Conservation (phyloP, 176 grass and related monocot genomes). For the Carex scoparia region DNA sequence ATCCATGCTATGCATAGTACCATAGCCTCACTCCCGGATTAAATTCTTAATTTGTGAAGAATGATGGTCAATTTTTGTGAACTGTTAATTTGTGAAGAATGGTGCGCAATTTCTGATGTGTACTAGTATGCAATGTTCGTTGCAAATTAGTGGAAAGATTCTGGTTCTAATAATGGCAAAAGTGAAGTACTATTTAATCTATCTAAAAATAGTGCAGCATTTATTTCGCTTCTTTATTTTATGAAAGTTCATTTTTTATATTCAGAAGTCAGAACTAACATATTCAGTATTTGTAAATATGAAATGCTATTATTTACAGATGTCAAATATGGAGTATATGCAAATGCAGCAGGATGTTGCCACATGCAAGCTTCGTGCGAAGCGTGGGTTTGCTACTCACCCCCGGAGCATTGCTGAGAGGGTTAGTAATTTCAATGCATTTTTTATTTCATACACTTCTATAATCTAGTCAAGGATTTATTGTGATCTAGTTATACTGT, state of each 20-base stretch:
- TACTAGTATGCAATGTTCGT: background rate
- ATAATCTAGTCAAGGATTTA: background rate
- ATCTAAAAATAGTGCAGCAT: background rate
- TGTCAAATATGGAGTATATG: conserved; percentile 62
- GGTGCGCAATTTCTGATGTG: background rate
- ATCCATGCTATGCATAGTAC: no score
- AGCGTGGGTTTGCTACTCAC: conserved; percentile 89
- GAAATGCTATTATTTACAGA: conserved; percentile 24
- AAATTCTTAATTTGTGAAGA: background rate
- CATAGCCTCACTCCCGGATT: background rate
- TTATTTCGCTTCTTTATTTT: background rate
- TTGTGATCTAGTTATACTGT: background rate
- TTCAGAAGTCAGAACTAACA: background rate
- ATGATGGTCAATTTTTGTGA: background rate
- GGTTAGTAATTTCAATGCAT: conserved; percentile 25
- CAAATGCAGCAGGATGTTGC: conserved; percentile 66
- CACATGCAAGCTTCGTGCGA: conserved; percentile 84
- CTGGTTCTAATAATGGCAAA: background rate
- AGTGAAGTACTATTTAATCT: background rate
- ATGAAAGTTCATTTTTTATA: background rate
- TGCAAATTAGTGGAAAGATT: background rate
- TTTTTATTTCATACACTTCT: background rate
- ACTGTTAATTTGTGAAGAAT: no score
- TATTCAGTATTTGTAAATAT: background rate
- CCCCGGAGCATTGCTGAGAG: conserved; percentile 90